Conservation (phyloP, 345 rosid genomes). For the Pugionium cornutum region DNA sequence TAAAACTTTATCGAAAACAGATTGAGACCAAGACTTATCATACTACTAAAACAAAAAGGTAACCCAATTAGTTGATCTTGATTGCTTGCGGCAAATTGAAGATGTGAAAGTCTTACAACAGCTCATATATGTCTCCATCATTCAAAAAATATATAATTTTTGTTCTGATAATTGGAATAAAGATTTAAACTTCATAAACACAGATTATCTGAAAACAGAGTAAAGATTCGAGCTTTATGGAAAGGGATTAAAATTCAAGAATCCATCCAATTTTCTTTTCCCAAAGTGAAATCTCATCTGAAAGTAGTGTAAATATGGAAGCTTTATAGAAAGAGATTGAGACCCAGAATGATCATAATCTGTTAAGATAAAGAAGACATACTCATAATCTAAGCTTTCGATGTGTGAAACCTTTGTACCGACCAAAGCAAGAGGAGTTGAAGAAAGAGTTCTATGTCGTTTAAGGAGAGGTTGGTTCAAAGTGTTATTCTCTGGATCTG, state of each 20-base stretch:
- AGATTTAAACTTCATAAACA: not conserved
- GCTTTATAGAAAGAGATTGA: no score
- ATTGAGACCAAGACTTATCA: slow-evolving; percentile 20
- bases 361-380: slow-evolving; percentile 25
- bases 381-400: slow-evolving; percentile 95
- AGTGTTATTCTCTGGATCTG: slow-evolving; percentile 41
- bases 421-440: slow-evolving; percentile 77
- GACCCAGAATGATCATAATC: not conserved
- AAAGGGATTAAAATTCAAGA: not conserved
- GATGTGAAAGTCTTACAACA: slow-evolving; percentile 15
- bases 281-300: not conserved
- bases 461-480: slow-evolving; percentile 71
- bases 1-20: not conserved
- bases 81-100: slow-evolving; percentile 33
- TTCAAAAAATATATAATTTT: not conserved
- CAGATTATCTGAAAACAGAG: slow-evolving; percentile 12
- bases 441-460: slow-evolving; percentile 72
- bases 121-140: slow-evolving; percentile 17
- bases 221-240: not conserved
- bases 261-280: not conserved
- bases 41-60: slow-evolving; percentile 4
- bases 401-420: slow-evolving; percentile 88
- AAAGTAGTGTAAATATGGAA: slow-evolving; percentile 1
- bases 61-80: slow-evolving; percentile 9
- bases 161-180: not conserved